Evolutionary conservation across 106 monocot species (phyloP), one percentile per base, ranked within the genome.

Genomic region (Allium fistulosum): DNA sequence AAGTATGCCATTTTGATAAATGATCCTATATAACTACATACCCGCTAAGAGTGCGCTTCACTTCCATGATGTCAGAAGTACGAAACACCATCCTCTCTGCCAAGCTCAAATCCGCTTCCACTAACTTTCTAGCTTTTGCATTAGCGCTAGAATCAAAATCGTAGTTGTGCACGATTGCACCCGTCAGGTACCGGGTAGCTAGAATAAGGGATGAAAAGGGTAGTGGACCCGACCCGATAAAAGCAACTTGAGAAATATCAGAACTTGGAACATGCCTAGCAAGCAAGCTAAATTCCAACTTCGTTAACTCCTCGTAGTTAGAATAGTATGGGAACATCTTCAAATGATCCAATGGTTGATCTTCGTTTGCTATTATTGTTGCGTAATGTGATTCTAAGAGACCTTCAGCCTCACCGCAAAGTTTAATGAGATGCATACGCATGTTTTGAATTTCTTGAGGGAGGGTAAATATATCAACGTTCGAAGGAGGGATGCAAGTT

Each of bases 181-280:
- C 49, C 67, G 66, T 58, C 45, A 86, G 59, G 74, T 86, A 89
- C 61, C 63, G 63, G 57, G 74, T 59, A 57, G 89, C 86, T 51
- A 90, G 84, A 16, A 90, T 69, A 59, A 90, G 56, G 26, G 86
- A 74, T 47, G 81, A 84, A 11, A 90, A 73, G 4, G 93, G 93
- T 13, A 93, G 74, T 0, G 86, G 93, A 7, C 90, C 93, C 12
- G 93, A 94, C 46, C 90, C 93, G 57, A 94, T 61, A 76, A 94
- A 90, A 67, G 93, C 84, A 12, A 86, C 67, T n/a, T 72, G 62
- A 18, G 71, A 37, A 12, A 68, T 37, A 7, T 74, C 75, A 3
- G 66, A 49, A 18, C 16, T 27, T n/a, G 75, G 17, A 18, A 65
- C 48, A 73, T 87, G 76, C 16, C 68, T n/a, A 48, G 71, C 16